Evolutionary conservation across 345 rosid species (phyloP).

Genomic region (Trapa incisa): DNA sequence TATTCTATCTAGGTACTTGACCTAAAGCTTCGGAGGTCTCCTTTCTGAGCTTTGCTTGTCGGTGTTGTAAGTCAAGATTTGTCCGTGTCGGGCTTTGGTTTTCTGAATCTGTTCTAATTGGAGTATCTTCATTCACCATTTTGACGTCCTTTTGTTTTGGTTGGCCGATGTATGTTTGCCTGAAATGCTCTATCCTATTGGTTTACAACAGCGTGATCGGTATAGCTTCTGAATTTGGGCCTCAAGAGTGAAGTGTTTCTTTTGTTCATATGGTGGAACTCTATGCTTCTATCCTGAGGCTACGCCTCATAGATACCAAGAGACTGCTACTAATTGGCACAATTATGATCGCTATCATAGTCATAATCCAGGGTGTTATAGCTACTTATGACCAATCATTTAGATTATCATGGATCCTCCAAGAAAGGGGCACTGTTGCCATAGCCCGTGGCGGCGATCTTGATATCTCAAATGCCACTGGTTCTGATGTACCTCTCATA

Average conservation of each 20-base stretch:
- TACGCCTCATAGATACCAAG: constrained; percentile 28
- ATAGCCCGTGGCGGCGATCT: constrained; percentile 12
- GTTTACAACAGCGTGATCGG: background rate
- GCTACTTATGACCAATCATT: constrained; percentile 21
- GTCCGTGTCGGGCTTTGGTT: background rate
- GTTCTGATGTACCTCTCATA: constrained; percentile 2
- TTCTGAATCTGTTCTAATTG: background rate
- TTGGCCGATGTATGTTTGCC: background rate
- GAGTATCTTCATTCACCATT: background rate
- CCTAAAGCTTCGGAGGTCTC: too few relatives aligned
- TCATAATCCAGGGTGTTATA: constrained; percentile 31
- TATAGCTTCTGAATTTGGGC: background rate
- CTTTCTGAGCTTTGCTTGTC: too few relatives aligned
- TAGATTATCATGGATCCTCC: constrained; percentile 10
- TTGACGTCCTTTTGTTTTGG: too few relatives aligned
- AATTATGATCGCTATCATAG: constrained; percentile 20
- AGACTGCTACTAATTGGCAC: constrained; percentile 32
- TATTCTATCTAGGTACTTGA: too few relatives aligned
- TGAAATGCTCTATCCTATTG: background rate
- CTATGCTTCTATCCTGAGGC: constrained; percentile 13
- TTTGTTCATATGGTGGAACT: constrained; percentile 21
- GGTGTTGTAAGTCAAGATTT: background rate
- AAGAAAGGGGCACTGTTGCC: constrained; percentile 19
- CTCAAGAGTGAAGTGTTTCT: background rate
- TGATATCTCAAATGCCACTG: constrained; percentile 12